Conservation (phyloP, 169 alveolate genomes). For the Sarcocystis neurona region DNA sequence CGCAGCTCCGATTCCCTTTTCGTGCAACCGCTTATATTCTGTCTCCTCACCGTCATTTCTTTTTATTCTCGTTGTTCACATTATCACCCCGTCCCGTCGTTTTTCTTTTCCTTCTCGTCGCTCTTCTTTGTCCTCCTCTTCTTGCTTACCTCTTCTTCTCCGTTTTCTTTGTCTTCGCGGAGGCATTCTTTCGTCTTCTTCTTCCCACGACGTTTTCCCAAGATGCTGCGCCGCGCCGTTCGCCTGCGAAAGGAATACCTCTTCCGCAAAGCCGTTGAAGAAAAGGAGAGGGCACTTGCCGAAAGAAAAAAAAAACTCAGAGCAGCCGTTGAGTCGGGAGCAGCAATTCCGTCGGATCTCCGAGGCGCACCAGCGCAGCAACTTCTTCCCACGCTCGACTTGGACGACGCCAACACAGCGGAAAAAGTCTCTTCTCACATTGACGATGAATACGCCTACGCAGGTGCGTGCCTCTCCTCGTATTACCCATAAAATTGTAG, state of each 20-base stretch:
- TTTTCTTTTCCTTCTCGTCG: neutral
- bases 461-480: too few species aligned
- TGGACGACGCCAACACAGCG: constrained; percentile 82
- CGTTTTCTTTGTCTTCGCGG: neutral
- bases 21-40: too few species aligned
- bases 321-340: constrained; percentile 87
- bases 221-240: constrained; percentile 91
- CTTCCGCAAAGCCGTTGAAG: constrained; percentile 89
- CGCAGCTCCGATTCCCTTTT: neutral
- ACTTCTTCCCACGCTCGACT: constrained; percentile 71
- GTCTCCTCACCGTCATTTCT: too few species aligned
- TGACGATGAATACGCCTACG: constrained; percentile 85
- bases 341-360: constrained; percentile 79
- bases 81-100: neutral
- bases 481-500: too few species aligned
- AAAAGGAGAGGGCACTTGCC: constrained; percentile 82
- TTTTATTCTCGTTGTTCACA: too few species aligned
- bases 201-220: neutral
- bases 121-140: neutral
- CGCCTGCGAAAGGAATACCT: constrained; percentile 95
- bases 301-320: constrained; percentile 85
- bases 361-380: constrained; percentile 78
- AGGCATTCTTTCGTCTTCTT: neutral
- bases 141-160: neutral
- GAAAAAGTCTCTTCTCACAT: constrained; percentile 82